Base-by-base conservation (phyloP, 345 rosid genomes). In the Hibiscus mutabilis region DNA sequence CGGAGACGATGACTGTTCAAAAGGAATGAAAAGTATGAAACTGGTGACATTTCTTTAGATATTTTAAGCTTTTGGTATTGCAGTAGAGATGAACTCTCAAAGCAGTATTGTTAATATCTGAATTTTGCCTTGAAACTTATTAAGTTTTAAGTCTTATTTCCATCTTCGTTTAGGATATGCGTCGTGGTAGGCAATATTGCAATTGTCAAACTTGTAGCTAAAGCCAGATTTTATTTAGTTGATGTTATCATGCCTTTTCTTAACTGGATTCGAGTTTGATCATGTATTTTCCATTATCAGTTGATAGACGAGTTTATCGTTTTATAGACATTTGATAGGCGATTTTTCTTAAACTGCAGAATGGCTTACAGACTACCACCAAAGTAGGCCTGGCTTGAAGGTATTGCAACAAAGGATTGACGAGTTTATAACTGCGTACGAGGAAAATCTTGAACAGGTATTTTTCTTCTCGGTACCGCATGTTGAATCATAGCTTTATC, bases 391-490 rank as follows among this genome's bases (percentile, higher is more conserved):
- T 1, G 91, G 97, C 66, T 73, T 95, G 80, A 84, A 87, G 77
- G 82, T 79, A 77, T 84, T 87, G 80, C 97, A 90, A 68, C 83
- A 87, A 80, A 85, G 88, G 75, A 85, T 90, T 18, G 98, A 95
- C 79, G 97, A 92, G 24, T 95, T 92, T 73, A 86, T 92, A 65
- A 76, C 66, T 70, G 77, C 79, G 37, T 91, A 95, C 3, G 99
- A 95, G 71, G 87, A 82, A 70, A 86, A 78, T 78, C 85, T 88
- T 71, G 98, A 90, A 25, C 81, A 89, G 94, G 98, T 95, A 82
- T 40, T 16, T 67, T 22, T 33, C 56, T 64, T 49, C 5, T 16
- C 12, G 11, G 61, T 18, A 52, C 49, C 59, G 22, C 63, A 16
- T 8, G 25, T 24, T 11, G 46, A 66, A 66, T 74, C 66, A 29